Evolutionary conservation across 176 grass and related monocot species (phyloP).

Genomic region (Paspalum notatum): DNA sequence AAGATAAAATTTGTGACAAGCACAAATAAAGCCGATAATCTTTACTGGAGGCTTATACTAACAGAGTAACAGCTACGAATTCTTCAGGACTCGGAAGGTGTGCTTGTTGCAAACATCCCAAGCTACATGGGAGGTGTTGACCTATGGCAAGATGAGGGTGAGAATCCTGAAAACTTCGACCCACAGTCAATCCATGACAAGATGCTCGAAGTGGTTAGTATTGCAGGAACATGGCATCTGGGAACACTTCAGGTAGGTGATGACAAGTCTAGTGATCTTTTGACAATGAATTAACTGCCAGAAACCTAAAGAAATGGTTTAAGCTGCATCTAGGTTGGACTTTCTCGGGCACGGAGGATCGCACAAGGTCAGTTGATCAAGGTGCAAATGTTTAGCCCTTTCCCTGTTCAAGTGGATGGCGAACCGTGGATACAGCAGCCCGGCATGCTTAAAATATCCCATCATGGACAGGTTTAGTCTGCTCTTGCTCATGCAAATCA

Average conservation of each 20-base stretch:
- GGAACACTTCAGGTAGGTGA: slow-evolving; percentile 72
- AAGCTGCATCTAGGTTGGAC: slow-evolving; percentile 53
- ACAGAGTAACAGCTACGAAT: not conserved
- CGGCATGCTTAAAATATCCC: slow-evolving; percentile 70
- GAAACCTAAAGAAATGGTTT: not conserved
- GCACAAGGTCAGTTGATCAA: slow-evolving; percentile 70
- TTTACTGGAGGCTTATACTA: not conserved
- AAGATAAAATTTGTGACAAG: not conserved
- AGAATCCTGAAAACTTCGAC: slow-evolving; percentile 59
- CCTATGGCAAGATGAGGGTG: slow-evolving; percentile 74
- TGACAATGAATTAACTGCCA: not conserved
- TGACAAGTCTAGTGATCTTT: not conserved
- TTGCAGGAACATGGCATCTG: slow-evolving; percentile 77
- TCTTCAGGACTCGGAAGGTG: slow-evolving; percentile 77
- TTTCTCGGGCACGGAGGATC: slow-evolving; percentile 70
- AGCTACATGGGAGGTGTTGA: slow-evolving; percentile 94
- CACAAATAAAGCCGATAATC: too few species aligned
- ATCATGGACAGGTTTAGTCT: slow-evolving; percentile 67
- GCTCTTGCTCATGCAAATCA: not conserved
- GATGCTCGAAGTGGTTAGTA: slow-evolving; percentile 79
- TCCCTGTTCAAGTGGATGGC: slow-evolving; percentile 82
- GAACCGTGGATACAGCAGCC: slow-evolving; percentile 77
- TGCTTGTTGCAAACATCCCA: slow-evolving; percentile 74
- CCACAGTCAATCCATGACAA: slow-evolving; percentile 85
- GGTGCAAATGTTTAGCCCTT: slow-evolving; percentile 51